Evolutionary conservation across 164 flowering plant species (phyloP), one percentile per base, ranked within the genome.

Genomic region (Annona cherimola): DNA sequence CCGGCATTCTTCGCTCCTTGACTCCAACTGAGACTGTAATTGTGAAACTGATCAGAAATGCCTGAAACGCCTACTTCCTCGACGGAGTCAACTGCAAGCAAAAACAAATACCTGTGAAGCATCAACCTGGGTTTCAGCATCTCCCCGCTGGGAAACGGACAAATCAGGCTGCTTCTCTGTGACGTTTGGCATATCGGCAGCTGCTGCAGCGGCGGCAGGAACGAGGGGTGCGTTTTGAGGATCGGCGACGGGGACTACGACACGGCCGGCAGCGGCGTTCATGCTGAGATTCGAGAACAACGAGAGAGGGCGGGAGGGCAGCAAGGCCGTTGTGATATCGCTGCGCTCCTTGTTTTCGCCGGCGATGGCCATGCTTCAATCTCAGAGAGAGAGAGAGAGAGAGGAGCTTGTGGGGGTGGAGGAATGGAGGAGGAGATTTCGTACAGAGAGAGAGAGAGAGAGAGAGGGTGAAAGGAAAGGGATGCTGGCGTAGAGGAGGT

Each of bases 1-100:
- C 44, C 99, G 84, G 76, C 91, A 95, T 76, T 95, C 99, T 80
- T 95, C 98, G 42, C 94, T 92, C 79, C 76, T 89, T 74, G 81
- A 67, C 45, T 73, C 63, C 3, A 70, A 75, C 4, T 75, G 76
- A 74, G 86, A 77, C 95, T 87, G 86, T n/a, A 74, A 75, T 8
- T 8, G 73, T 40, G 35, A 26, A 67, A 62, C 50, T 62, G 5
- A 39, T 26, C 61, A 55, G 42, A 64, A 54, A 7, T 1, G 40
- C 7, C 39, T 11, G 19, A 69, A 57, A 19, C 41, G 65, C 45
- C 45, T 3, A n/a, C 9, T 50, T 61, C 11, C 5, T 39, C 41
- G 40, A 59, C 41, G 57, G 12, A 8, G 9, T 42, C 2, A 55
- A 54, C 35, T 57, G 3, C 43, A 46, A 46, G 42, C 9, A 7